Evolutionary conservation across 2,329 filamentous ascomycete genomes (phyloP), one percentile per base, ranked within the genome.

Genomic region (Talaromyces verruculosus): DNA sequence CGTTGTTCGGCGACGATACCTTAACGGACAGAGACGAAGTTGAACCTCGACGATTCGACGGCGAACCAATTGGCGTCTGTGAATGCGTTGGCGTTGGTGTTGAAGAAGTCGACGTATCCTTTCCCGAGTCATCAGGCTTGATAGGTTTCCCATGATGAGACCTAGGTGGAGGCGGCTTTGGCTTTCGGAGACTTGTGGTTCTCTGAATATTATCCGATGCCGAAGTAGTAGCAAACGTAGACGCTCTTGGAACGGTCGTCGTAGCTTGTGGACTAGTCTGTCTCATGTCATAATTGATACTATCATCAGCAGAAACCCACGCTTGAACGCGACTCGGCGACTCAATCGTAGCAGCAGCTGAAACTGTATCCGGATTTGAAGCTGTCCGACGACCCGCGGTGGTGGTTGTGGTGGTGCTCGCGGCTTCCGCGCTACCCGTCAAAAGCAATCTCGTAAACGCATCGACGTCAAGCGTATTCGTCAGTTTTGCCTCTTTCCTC

Each of bases 131-230:
- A 69, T 76, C 74, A 65, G 64, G 76, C 69, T 84, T 87, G 69
- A 94, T 90, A 19, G 89, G 83, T 76, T 90, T 93, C 4, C 92
- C 92, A 78, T 93, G 91, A 64, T 91, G 87, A 61, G 90, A 92
- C 73, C 85, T 92, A 11, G 91, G 91, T 6, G 90, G 89, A 5
- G 91, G 91, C 15, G 90, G 89, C 68, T 86, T 87, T 77, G 87
- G 88, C 73, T 57, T 89, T 90, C 69, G 83, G 71, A 61, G 19
- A 30, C 65, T 67, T 7, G 49, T 15, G 8, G 61, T 33, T 17
- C 57, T 63, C 17, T 51, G 58, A n/a, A 65, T 45, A 74, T 79
- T 63, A 85, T 79, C 45, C 81, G 81, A 47, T 87, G 86, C 1
- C 13, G 57, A 10, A 28, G 57, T 37, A n/a, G 57, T 6, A 17